phyloP scores from a whole-genome alignment of 345 rosid species.

The Xanthoceras sorbifolium region DNA sequence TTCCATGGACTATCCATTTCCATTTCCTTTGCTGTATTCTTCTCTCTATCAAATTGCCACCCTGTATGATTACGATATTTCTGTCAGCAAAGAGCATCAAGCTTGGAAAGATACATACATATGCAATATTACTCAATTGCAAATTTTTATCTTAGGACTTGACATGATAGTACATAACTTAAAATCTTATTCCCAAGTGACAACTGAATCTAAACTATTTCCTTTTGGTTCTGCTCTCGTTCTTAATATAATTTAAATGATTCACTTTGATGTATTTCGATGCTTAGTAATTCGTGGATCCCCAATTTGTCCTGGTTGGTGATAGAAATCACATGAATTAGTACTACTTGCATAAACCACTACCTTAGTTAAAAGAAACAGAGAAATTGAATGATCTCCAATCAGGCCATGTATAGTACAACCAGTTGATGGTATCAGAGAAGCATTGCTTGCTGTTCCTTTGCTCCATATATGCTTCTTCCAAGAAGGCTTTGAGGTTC shows the following conservation, averaged over 20 bases:
- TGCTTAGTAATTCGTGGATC: neutral
- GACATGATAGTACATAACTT: neutral
- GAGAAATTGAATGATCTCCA: constrained; percentile 54
- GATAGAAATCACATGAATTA: neutral
- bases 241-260: neutral
- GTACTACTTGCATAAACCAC: neutral
- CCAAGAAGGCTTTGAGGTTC: constrained; percentile 70
- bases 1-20: constrained; percentile 70
- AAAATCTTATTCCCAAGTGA: neutral
- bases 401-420: constrained; percentile 40
- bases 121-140: neutral
- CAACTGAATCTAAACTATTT: neutral
- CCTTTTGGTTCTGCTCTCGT: neutral
- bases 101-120: constrained; percentile 10
- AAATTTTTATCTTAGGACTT: neutral
- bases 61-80: constrained; percentile 31
- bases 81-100: constrained; percentile 9
- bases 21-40: constrained; percentile 56
- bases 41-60: constrained; percentile 58
- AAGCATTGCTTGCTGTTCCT: constrained; percentile 37
- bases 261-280: neutral
- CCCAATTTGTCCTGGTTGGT: neutral
- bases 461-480: constrained; percentile 62
- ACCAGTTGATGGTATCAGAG: constrained; percentile 45
- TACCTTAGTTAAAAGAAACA: constrained; percentile 74